Conservation (phyloP, 441 rosid species). For the Croton laevigatus region DNA sequence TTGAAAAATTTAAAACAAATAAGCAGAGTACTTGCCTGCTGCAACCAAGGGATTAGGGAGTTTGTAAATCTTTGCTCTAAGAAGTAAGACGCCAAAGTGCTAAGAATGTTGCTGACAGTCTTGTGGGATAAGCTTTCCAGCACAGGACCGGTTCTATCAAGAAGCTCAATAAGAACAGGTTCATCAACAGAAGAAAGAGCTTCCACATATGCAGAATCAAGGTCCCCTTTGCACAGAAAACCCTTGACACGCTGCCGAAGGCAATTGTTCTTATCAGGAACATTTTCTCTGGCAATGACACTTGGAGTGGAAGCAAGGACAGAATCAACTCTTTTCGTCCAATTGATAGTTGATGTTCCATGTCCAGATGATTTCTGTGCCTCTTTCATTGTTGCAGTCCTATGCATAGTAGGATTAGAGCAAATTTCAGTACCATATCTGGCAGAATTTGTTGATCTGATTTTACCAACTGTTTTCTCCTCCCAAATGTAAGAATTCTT, state of each 20-base stretch:
- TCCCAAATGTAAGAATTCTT: conserved; percentile 51
- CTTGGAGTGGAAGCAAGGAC: conserved; percentile 31
- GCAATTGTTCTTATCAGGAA: conserved; percentile 37
- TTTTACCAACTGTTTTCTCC: conserved; percentile 46
- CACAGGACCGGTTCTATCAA: conserved; percentile 85
- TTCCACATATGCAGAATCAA: conserved; percentile 78
- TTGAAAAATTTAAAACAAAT: conserved; percentile 8
- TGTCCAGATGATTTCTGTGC: conserved; percentile 42
- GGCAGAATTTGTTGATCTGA: conserved; percentile 39
- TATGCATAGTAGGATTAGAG: conserved; percentile 38
- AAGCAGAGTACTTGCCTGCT: conserved; percentile 60
- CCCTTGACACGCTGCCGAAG: conserved; percentile 54
- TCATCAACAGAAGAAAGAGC: conserved; percentile 70
- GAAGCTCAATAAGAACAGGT: conserved; percentile 64
- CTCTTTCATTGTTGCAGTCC: conserved; percentile 41
- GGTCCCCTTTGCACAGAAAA: conserved; percentile 58
- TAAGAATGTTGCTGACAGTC: conserved; percentile 59
- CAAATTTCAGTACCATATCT: conserved; percentile 47
- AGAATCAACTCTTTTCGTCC: conserved; percentile 37
- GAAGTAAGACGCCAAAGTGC: conserved; percentile 56
- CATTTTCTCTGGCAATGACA: conserved; percentile 35
- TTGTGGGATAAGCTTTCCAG: conserved; percentile 61
- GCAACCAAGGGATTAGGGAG: conserved; percentile 79
- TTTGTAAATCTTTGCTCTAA: conserved; percentile 62
- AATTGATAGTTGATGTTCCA: conserved; percentile 35